Percentiles rank a stretch among this genome's conserved stretches.
These are phyloP conservation scores for Sarcocystis neurona DNA, from an alignment of 169 alveolate genomes.

Conservation along the genomic window DNA sequence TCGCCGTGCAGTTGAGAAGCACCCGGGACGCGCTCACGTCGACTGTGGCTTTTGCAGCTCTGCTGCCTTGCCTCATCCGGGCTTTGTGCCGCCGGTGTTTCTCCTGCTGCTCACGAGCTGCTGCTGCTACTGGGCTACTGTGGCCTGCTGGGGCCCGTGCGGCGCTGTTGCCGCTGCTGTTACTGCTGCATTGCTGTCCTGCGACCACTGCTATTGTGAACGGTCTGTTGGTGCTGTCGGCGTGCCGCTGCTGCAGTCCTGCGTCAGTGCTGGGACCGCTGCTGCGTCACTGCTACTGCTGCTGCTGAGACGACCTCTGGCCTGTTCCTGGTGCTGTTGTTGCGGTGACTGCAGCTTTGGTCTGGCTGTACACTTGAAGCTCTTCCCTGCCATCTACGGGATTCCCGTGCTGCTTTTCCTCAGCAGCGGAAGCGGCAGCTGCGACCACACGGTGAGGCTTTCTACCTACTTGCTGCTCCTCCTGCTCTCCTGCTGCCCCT, in stretches of 20 bases:
- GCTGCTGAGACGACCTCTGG: no score
- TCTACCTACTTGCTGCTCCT: not conserved
- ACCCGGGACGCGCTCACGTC: no score
- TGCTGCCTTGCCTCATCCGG: not conserved
- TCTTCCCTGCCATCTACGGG: constrained; percentile 97
- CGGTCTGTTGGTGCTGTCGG: constrained; percentile 71
- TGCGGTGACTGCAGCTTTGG: constrained; percentile 87
- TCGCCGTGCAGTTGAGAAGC: no score
- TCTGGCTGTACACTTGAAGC: constrained; percentile 93
- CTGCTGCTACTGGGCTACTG: not conserved
- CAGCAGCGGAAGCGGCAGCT: no score
- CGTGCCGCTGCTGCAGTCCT: constrained; percentile 69
- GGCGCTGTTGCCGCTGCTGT: not conserved
- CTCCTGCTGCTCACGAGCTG: not conserved
- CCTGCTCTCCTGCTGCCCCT: not conserved
- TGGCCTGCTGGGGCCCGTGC: not conserved
- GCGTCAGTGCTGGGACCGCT: not conserved
- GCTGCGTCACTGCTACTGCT: not conserved
- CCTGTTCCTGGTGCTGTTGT: constrained; percentile 54
- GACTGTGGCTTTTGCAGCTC: no score
- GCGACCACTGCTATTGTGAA: constrained; percentile 12
- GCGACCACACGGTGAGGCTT: no score
- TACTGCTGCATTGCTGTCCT: not conserved
- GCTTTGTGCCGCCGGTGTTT: not conserved
- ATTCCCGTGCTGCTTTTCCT: constrained; percentile 79